A percentile compares a stretch with the other conserved stretches of the same genome.
phyloP scores from a whole-genome alignment of 1,284 basidiomycete genomes.

The Leccinum proximum region DNA sequence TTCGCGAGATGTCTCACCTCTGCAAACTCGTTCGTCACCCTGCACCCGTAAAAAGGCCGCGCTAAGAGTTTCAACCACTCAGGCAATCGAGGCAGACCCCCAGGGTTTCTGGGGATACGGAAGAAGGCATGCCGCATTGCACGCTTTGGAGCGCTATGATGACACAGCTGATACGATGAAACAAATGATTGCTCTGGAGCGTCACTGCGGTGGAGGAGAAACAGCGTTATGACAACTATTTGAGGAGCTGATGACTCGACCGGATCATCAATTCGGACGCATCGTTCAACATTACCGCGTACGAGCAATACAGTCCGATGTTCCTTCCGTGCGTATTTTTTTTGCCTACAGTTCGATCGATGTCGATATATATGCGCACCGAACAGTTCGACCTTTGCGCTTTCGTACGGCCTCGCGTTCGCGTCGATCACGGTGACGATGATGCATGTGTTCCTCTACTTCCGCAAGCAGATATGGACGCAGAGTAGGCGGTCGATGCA shows the following conservation, averaged over 20 bases:
- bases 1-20: no score
- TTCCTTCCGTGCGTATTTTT: constrained; percentile 59
- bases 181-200: no score
- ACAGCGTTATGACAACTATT: no score
- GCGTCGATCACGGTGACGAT: constrained; percentile 67
- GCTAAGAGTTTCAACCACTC: no score
- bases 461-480: constrained; percentile 62
- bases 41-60: no score
- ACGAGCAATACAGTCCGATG: constrained; percentile 79
- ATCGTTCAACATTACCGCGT: constrained; percentile 62
- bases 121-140: no score
- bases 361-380: neutral
- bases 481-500: constrained; percentile 49
- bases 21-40: no score
- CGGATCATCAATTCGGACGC: constrained; percentile 58
- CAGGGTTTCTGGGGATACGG: no score
- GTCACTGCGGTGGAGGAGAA: no score
- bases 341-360: neutral
- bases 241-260: constrained; percentile 28
- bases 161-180: no score
- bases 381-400: constrained; percentile 44
- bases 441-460: constrained; percentile 66
- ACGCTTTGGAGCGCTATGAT: no score
- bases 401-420: constrained; percentile 71
- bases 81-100: no score